A percentile compares a stretch with the other conserved stretches of the same genome.
phyloP scores from a whole-genome alignment of 352 stramenopile species.

The Phytophthora constricta region DNA sequence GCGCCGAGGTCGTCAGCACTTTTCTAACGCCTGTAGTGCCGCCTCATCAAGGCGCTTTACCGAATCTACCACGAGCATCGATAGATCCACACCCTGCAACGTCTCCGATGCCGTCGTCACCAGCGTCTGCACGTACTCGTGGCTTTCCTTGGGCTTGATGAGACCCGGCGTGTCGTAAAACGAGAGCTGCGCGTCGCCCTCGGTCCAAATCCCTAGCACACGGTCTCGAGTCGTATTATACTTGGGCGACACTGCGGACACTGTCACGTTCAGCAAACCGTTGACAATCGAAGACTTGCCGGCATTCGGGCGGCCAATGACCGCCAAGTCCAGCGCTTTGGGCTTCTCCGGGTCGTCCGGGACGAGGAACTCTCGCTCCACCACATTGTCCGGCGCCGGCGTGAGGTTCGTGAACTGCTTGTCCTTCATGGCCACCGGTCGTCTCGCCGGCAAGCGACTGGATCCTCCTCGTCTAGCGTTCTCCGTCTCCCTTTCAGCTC shows the following conservation, averaged over 20 bases:
- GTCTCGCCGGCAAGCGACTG: slow-evolving; percentile 36
- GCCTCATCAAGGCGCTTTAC: slow-evolving; percentile 85
- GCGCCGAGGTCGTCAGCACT: slow-evolving; percentile 82
- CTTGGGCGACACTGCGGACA: slow-evolving; percentile 88
- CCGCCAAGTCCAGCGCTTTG: slow-evolving; percentile 74
- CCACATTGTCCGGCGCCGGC: slow-evolving; percentile 62
- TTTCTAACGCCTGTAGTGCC: slow-evolving; percentile 78
- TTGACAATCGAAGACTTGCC: slow-evolving; percentile 91
- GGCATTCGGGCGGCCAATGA: slow-evolving; percentile 88
- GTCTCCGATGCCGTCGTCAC: slow-evolving; percentile 83
- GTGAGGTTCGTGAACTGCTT: slow-evolving; percentile 81
- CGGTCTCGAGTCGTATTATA: slow-evolving; percentile 89
- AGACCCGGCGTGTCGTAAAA: slow-evolving; percentile 90
- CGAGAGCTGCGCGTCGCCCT: slow-evolving; percentile 75
- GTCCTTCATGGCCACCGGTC: slow-evolving; percentile 52
- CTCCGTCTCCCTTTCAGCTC: slow-evolving; percentile 25
- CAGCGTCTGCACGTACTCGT: slow-evolving; percentile 83
- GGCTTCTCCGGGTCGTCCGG: slow-evolving; percentile 74
- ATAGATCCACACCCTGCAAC: slow-evolving; percentile 83
- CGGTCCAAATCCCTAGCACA: slow-evolving; percentile 79
- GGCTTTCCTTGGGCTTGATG: slow-evolving; percentile 88
- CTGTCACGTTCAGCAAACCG: slow-evolving; percentile 73
- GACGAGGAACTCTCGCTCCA: slow-evolving; percentile 76
- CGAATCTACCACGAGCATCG: slow-evolving; percentile 84
- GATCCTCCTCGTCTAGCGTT: slow-evolving; percentile 17